phyloP scores from a whole-genome alignment of 306 rosid genomes.

The Quercus mongolica region DNA sequence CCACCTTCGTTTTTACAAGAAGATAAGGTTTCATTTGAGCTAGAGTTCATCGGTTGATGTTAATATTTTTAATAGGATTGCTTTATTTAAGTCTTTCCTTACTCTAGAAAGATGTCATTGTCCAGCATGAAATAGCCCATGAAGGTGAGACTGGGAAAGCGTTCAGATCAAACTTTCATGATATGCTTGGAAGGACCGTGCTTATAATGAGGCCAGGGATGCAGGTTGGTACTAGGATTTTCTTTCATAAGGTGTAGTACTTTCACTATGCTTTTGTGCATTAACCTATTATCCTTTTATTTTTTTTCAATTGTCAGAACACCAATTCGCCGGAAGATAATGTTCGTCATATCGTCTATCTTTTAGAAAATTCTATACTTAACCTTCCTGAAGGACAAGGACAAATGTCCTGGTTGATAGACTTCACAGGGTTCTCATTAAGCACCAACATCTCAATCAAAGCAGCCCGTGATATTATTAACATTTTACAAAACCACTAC shows the following conservation, averaged over 20 bases:
- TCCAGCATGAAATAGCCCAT: constrained; percentile 78
- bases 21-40: too few relatives aligned
- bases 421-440: constrained; percentile 72
- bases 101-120: background rate
- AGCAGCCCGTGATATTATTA: constrained; percentile 65
- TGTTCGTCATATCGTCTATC: constrained; percentile 69
- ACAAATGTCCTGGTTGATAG: constrained; percentile 93
- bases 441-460: constrained; percentile 50
- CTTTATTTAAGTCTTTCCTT: background rate
- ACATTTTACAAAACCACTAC: constrained; percentile 83
- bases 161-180: constrained; percentile 71
- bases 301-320: constrained; percentile 43
- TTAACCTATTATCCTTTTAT: background rate
- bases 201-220: constrained; percentile 87
- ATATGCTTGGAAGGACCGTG: constrained; percentile 75
- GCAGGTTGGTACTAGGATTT: constrained; percentile 40
- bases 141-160: constrained; percentile 96
- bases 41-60: too few relatives aligned
- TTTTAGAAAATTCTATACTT: constrained; percentile 74
- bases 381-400: constrained; percentile 82
- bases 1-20: too few relatives aligned
- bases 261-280: background rate
- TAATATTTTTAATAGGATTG: background rate
- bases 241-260: background rate
- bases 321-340: constrained; percentile 57